A percentile compares a stretch with the other conserved stretches of the same genome.
Conservation (phyloP, 148 eudicot genomes). For the Pouteria glomerata region DNA sequence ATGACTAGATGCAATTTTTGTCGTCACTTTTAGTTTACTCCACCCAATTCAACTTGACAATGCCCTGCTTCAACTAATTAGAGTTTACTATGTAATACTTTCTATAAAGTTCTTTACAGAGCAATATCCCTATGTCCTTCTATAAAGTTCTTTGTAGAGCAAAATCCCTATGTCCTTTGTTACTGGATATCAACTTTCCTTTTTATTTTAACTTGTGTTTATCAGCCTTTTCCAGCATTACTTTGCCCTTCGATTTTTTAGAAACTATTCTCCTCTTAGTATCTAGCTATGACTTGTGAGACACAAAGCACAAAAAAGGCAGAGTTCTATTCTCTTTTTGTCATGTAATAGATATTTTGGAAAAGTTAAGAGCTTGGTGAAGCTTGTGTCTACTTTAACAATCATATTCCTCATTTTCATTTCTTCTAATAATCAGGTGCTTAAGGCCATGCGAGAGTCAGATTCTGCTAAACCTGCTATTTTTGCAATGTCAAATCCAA, state of each 20-base stretch:
- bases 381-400: not conserved
- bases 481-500: slow-evolving; percentile 99
- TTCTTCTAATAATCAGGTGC: slow-evolving; percentile 46
- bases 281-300: not conserved
- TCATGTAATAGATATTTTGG: not conserved
- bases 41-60: not conserved
- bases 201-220: not conserved
- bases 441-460: slow-evolving; percentile 89
- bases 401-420: slow-evolving; percentile 1
- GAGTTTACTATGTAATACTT: not conserved
- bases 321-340: not conserved
- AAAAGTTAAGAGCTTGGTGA: not conserved
- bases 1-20: not conserved
- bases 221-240: not conserved
- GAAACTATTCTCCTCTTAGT: slow-evolving; percentile 1
- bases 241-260: too few species aligned
- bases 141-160: not conserved
- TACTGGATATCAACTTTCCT: not conserved
- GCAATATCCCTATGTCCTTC: not conserved
- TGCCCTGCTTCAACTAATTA: not conserved
- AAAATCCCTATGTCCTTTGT: not conserved
- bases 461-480: slow-evolving; percentile 84
- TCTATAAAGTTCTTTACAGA: not conserved
- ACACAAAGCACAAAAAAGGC: not conserved
- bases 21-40: not conserved